These are phyloP conservation scores for Picea sitchensis DNA, from an alignment of 75 land plant genomes.

Conservation along the genomic window DNA sequence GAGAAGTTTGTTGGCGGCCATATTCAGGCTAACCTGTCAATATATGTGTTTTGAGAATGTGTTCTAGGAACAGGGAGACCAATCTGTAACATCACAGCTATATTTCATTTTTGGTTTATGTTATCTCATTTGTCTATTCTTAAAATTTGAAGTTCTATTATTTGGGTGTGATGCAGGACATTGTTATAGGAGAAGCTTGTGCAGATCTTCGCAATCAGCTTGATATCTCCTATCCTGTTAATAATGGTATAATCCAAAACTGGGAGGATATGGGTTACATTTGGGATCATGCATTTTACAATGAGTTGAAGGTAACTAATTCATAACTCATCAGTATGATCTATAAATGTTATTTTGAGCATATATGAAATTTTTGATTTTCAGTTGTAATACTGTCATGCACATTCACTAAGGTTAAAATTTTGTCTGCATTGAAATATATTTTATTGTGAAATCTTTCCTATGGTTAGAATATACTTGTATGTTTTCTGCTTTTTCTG, in stretches of 20 bases:
- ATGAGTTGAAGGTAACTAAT: slow-evolving; percentile 67
- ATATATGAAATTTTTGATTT: neutral
- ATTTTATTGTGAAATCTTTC: neutral
- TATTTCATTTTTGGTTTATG: too few species aligned
- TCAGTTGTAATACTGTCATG: neutral
- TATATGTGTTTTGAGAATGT: too few species aligned
- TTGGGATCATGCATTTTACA: slow-evolving; percentile 95
- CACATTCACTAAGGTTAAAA: neutral
- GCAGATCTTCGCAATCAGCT: slow-evolving; percentile 81
- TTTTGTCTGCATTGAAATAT: neutral
- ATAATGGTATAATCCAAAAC: slow-evolving; percentile 94
- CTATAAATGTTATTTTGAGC: neutral
- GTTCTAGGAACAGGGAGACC: too few species aligned
- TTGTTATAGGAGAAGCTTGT: slow-evolving; percentile 89
- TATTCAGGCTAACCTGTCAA: too few species aligned
- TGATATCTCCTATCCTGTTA: slow-evolving; percentile 92
- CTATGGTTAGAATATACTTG: neutral
- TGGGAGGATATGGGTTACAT: slow-evolving; percentile 99
- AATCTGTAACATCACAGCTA: too few species aligned
- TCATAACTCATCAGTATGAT: neutral
- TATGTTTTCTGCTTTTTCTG: neutral
- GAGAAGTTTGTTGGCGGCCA: too few species aligned
- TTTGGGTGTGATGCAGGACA: slow-evolving; percentile 53
- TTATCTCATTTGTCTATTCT: too few species aligned
- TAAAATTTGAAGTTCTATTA: slow-evolving; percentile 9